Evolutionary conservation across 1,284 basidiomycete genomes (phyloP).

Genomic region (Ceratobasidium sp.): DNA sequence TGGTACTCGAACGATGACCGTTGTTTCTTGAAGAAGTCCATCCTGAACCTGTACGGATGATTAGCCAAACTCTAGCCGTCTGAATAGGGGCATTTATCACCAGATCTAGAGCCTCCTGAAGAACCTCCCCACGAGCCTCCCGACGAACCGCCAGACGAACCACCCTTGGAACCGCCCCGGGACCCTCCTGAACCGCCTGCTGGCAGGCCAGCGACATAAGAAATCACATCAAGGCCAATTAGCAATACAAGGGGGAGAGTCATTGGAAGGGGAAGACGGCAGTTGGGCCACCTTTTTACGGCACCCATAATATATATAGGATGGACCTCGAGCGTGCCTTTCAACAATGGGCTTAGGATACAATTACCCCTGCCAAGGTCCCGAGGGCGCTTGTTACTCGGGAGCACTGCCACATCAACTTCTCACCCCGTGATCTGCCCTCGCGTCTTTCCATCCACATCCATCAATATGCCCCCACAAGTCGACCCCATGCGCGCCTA

Average conservation of each 20-base stretch:
- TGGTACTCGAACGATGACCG: conserved; percentile 2
- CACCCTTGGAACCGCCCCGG: conserved; percentile 12
- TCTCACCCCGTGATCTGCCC: not conserved
- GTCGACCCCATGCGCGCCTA: conserved; percentile 84
- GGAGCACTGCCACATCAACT: conserved; percentile 27
- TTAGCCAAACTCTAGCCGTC: not conserved
- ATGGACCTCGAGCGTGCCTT: not conserved
- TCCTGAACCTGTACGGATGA: conserved; percentile 8
- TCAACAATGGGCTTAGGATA: not conserved
- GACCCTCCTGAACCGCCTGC: conserved; percentile 25
- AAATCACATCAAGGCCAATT: not conserved
- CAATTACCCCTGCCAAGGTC: conserved; percentile 24
- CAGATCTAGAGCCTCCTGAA: not conserved
- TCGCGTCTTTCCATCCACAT: not conserved
- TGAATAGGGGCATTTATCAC: not conserved
- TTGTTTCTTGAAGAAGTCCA: conserved; percentile 36
- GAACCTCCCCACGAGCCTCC: conserved; percentile 3
- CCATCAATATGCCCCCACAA: conserved; percentile 19
- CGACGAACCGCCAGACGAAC: conserved; percentile 12
- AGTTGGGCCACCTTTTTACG: not conserved
- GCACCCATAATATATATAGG: not conserved
- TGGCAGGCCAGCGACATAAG: conserved; percentile 17
- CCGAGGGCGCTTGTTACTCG: not conserved
- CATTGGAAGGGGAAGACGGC: not conserved
- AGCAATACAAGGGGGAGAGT: not conserved